Evolutionary conservation across 2,329 filamentous ascomycete species (phyloP).

Genomic region (Botrytis aclada): DNA sequence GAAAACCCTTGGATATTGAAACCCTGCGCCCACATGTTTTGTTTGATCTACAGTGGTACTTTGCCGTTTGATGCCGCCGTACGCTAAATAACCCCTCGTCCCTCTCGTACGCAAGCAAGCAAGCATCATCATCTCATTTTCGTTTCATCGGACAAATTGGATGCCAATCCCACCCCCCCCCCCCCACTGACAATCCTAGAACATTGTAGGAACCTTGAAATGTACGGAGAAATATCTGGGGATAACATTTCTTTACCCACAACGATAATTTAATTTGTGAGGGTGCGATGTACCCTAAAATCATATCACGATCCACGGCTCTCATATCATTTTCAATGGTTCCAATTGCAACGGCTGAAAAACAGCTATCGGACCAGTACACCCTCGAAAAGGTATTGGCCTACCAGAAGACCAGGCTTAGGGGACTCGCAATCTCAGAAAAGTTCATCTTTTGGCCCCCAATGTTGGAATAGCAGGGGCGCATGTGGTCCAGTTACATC

Average conservation of each 20-base stretch:
- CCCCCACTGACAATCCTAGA: neutral
- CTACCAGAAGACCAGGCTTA: neutral
- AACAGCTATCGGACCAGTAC: neutral
- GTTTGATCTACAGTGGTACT: conserved; percentile 14
- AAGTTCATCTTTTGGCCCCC: neutral
- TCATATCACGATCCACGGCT: neutral
- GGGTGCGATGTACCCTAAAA: neutral
- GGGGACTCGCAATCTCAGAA: neutral
- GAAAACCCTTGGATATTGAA: conserved; percentile 5
- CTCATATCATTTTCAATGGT: neutral
- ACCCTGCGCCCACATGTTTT: conserved; percentile 12
- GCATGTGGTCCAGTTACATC: neutral
- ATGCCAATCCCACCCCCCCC: neutral
- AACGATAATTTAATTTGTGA: neutral
- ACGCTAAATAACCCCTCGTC: neutral
- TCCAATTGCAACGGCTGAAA: neutral
- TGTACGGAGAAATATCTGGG: conserved; percentile 1
- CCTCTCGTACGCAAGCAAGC: neutral
- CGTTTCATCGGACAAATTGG: neutral
- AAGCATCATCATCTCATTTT: conserved; percentile 1
- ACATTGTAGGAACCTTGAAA: neutral
- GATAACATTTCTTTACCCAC: neutral
- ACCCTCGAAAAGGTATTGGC: neutral
- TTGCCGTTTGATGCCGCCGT: neutral
- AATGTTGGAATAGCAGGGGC: neutral